Evolutionary conservation across 164 flowering plant genomes (phyloP).

Genomic region (Magnolia changhungtana): DNA sequence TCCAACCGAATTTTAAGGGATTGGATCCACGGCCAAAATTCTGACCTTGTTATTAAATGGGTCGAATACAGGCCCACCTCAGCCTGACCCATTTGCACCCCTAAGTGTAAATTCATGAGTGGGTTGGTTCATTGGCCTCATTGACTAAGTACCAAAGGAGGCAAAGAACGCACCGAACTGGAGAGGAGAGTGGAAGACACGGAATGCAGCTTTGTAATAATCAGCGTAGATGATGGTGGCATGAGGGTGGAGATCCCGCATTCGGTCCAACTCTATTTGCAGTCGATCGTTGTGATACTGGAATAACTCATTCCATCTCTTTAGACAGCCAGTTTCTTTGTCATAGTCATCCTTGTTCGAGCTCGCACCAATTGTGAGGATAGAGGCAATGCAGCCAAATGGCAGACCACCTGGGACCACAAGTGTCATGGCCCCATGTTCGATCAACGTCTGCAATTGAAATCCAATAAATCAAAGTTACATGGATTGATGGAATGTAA

Average conservation of each 20-base stretch:
- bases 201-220: not conserved
- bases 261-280: not conserved
- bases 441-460: conserved; percentile 37
- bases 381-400: not conserved
- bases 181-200: not conserved
- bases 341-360: conserved; percentile 3
- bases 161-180: not conserved
- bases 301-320: not conserved
- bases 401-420: conserved; percentile 55
- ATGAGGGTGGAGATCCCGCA: not conserved
- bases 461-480: not conserved
- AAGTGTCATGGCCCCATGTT: conserved; percentile 49
- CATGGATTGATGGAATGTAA: not conserved
- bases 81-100: too few relatives aligned
- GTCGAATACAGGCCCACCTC: too few relatives aligned
- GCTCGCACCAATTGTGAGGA: not conserved
- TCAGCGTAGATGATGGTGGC: conserved; percentile 1
- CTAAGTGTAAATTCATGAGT: not conserved
- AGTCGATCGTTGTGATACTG: not conserved
- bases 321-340: not conserved
- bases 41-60: too few relatives aligned
- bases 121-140: not conserved
- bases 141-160: not conserved
- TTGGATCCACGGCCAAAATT: too few relatives aligned
- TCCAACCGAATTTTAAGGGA: too few relatives aligned